phyloP scores from a whole-genome alignment of 2,329 filamentous ascomycete genomes.

The Exserohilum turcica region DNA sequence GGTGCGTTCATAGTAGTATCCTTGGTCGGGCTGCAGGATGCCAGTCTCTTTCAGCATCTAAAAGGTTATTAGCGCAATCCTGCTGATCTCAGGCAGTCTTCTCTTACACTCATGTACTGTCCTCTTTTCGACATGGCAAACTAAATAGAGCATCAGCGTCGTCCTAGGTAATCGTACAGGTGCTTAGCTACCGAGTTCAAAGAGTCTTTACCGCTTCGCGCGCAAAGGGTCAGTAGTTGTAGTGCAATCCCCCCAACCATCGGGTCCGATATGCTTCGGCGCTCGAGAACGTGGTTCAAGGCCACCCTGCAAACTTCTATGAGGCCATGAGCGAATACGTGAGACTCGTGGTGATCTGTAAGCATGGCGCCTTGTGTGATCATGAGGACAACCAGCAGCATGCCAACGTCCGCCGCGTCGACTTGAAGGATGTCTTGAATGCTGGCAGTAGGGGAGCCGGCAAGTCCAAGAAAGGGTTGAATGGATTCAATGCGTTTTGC shows the following conservation, averaged over 20 bases:
- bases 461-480: constrained; percentile 11
- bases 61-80: neutral
- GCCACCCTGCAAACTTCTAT: constrained; percentile 12
- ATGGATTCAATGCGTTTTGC: constrained; percentile 8
- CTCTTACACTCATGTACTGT: constrained; percentile 9
- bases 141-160: neutral
- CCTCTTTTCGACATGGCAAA: constrained; percentile 10
- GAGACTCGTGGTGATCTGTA: constrained; percentile 5
- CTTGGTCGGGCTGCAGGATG: constrained; percentile 2
- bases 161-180: neutral
- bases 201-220: constrained; percentile 6
- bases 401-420: constrained; percentile 7
- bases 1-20: neutral
- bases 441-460: constrained; percentile 5
- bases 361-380: constrained; percentile 13
- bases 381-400: constrained; percentile 5
- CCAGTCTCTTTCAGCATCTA: constrained; percentile 7
- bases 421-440: constrained; percentile 6
- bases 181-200: constrained; percentile 1
- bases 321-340: constrained; percentile 5
- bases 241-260: constrained; percentile 8
- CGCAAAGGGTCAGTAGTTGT: constrained; percentile 9
- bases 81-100: neutral
- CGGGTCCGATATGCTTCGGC: constrained; percentile 8
- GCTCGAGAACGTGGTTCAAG: constrained; percentile 8